Conservation (phyloP, 164 flowering plant genomes). For the Berberis vulgaris region DNA sequence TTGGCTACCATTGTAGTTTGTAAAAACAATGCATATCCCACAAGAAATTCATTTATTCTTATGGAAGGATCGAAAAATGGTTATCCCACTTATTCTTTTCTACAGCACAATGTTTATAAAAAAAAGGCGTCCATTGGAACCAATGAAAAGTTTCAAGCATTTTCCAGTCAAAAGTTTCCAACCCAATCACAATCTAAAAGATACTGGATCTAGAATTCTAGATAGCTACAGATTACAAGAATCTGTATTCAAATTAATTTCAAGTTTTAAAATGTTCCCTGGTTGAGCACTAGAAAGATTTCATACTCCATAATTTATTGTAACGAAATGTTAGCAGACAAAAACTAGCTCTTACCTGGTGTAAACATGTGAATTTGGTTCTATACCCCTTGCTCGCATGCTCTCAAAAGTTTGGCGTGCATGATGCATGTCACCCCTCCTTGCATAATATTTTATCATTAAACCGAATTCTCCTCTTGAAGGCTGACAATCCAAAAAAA, state of each 20-base stretch:
- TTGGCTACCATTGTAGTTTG: too few species aligned
- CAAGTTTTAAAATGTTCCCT: too few species aligned
- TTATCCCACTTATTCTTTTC: too few species aligned
- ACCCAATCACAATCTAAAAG: not conserved
- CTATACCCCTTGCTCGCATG: conserved; percentile 96
- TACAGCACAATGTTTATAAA: too few species aligned
- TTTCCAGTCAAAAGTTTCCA: not conserved
- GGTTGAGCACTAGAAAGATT: too few species aligned
- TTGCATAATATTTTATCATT: conserved; percentile 86
- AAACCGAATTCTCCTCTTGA: conserved; percentile 87
- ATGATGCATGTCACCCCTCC: conserved; percentile 88
- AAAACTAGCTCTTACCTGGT: conserved; percentile 48
- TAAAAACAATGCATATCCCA: too few species aligned
- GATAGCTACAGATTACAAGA: too few species aligned
- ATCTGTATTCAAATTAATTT: too few species aligned
- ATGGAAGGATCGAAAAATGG: too few species aligned
- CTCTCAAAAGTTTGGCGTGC: conserved; percentile 93
- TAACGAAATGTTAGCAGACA: not conserved
- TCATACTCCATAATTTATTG: too few species aligned
- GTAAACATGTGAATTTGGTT: conserved; percentile 79
- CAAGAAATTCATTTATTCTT: too few species aligned
- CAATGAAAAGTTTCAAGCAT: not conserved
- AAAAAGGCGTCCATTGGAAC: not conserved
- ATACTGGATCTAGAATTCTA: not conserved
- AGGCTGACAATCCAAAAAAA: conserved; percentile 44